Evolutionary conservation across 164 flowering plant species (phyloP).

Genomic region (Sextonia rubra): DNA sequence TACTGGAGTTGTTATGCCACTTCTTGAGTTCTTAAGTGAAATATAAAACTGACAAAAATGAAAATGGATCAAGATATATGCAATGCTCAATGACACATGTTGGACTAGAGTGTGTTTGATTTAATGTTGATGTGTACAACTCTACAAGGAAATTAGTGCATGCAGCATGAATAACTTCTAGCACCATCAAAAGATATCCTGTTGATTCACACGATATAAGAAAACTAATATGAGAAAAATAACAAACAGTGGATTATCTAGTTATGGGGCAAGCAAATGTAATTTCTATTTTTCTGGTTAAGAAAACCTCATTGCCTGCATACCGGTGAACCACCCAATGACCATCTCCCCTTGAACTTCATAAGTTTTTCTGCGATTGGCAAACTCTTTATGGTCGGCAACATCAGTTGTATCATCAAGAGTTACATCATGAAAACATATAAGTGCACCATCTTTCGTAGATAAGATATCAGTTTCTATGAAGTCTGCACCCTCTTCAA

Average conservation of each 20-base stretch:
- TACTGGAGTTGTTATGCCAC: no score
- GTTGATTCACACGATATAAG: neutral
- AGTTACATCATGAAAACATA: constrained; percentile 85
- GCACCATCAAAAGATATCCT: neutral
- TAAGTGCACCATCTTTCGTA: constrained; percentile 50
- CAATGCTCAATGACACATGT: neutral
- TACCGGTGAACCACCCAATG: constrained; percentile 89
- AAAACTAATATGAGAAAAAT: no score
- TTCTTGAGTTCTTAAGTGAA: no score
- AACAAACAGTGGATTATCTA: neutral
- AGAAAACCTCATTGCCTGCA: neutral
- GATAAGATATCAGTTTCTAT: constrained; percentile 79
- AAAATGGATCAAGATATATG: no score
- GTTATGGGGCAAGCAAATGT: neutral
- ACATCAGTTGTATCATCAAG: constrained; percentile 84
- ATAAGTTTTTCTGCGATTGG: constrained; percentile 75
- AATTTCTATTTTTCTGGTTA: neutral
- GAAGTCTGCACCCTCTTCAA: constrained; percentile 97
- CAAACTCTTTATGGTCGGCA: constrained; percentile 66
- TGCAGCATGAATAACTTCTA: neutral
- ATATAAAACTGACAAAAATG: no score
- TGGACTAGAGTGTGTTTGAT: neutral
- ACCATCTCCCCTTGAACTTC: constrained; percentile 71
- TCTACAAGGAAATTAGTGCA: neutral
- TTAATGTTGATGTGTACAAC: neutral